Percentiles rank a stretch among this genome's conserved stretches.
Conservation (phyloP, 208 protist species). For the Borovskyia barvae region DNA sequence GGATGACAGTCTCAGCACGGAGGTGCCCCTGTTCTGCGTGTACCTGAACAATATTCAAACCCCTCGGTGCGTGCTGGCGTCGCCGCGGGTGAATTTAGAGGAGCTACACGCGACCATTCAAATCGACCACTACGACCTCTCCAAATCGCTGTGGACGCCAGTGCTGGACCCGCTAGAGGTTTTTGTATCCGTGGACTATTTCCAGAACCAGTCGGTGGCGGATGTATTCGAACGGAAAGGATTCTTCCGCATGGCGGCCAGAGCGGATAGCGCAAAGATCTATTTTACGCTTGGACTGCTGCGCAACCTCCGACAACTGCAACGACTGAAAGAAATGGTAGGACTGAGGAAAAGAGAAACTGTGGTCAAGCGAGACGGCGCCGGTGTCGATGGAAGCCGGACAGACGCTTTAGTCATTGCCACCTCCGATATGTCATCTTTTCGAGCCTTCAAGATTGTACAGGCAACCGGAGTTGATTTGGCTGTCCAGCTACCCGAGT, state of each 20-base stretch:
- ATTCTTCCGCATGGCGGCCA: constrained; percentile 11
- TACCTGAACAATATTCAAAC: constrained; percentile 9
- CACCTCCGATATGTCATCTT: not conserved
- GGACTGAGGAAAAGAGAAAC: not conserved
- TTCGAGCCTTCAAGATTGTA: constrained; percentile 20
- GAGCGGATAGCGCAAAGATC: constrained; percentile 7
- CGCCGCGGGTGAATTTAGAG: not conserved
- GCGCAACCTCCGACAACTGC: constrained; percentile 21
- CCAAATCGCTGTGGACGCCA: constrained; percentile 19
- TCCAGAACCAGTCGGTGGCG: constrained; percentile 6
- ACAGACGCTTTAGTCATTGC: not conserved
- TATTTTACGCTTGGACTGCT: constrained; percentile 15
- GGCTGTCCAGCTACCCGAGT: constrained; percentile 7
- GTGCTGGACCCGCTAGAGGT: constrained; percentile 19
- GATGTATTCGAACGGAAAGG: constrained; percentile 25
- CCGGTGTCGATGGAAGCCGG: not conserved
- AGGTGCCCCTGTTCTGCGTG: constrained; percentile 23
- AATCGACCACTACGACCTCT: constrained; percentile 21
- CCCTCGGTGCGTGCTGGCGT: constrained; percentile 2
- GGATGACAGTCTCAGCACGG: constrained; percentile 23
- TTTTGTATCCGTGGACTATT: constrained; percentile 3
- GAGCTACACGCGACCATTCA: constrained; percentile 17
- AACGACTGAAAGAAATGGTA: constrained; percentile 13
- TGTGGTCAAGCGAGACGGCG: not conserved
- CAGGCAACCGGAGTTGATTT: constrained; percentile 18